These are phyloP conservation scores for Dactylorhiza incarnata DNA, from an alignment of 106 monocot species.

Conservation along the genomic window DNA sequence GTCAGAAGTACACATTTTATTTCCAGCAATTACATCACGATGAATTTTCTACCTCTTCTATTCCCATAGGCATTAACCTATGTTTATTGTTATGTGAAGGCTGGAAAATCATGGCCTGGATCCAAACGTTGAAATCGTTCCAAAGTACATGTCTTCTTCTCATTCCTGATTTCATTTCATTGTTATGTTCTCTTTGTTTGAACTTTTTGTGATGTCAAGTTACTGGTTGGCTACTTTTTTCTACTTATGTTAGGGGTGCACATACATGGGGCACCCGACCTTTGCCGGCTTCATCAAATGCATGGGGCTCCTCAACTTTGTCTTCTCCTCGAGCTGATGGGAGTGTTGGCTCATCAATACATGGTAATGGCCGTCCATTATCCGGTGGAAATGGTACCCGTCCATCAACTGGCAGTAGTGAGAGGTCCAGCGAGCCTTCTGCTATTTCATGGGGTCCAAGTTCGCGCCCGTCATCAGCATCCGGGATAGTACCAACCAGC, in stretches of 20 bases:
- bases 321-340: slow-evolving; percentile 64
- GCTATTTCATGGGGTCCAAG: slow-evolving; percentile 56
- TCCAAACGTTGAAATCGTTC: slow-evolving; percentile 97
- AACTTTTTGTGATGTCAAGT: background rate
- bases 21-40: background rate
- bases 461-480: slow-evolving; percentile 87
- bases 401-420: slow-evolving; percentile 88
- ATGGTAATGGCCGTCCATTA: slow-evolving; percentile 51
- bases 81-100: slow-evolving; percentile 29
- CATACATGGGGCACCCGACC: slow-evolving; percentile 79
- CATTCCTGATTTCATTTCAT: background rate
- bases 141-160: slow-evolving; percentile 54
- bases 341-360: slow-evolving; percentile 43
- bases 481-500: slow-evolving; percentile 48
- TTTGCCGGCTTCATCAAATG: slow-evolving; percentile 46
- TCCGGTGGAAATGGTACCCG: slow-evolving; percentile 73
- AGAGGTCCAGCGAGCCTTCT: slow-evolving; percentile 43
- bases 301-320: slow-evolving; percentile 51
- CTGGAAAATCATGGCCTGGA: slow-evolving; percentile 95
- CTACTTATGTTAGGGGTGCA: slow-evolving; percentile 64
- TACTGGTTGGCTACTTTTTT: background rate
- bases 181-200: background rate
- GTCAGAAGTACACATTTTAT: slow-evolving; percentile 42
- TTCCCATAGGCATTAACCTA: background rate
- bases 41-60: background rate